phyloP scores from a whole-genome alignment of 2,329 filamentous ascomycete genomes.

The Aspergillus cejpii region DNA sequence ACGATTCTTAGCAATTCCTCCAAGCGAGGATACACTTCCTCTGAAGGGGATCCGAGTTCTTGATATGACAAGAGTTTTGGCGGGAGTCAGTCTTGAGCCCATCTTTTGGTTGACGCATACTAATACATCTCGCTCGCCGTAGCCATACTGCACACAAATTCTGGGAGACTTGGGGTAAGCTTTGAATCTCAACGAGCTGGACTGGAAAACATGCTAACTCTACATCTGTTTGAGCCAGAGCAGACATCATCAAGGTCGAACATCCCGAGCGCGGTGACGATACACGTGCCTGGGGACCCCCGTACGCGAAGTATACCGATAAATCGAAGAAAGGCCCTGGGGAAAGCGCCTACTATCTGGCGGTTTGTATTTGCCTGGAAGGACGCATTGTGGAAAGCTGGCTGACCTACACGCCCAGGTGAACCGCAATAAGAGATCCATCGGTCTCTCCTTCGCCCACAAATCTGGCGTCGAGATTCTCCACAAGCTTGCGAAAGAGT shows the following conservation, averaged over 20 bases:
- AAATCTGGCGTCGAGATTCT: constrained; percentile 76
- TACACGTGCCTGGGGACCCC: constrained; percentile 92
- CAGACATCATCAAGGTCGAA: constrained; percentile 95
- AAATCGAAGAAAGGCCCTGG: constrained; percentile 59
- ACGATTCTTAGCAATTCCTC: constrained; percentile 37
- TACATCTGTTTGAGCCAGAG: constrained; percentile 46
- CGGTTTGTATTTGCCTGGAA: constrained; percentile 49
- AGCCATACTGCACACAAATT: constrained; percentile 98
- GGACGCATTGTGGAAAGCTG: not conserved
- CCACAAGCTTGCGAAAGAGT: constrained; percentile 73
- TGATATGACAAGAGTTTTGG: constrained; percentile 93
- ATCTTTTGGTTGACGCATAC: constrained; percentile 4
- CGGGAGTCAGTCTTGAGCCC: constrained; percentile 60
- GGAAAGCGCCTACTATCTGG: constrained; percentile 90
- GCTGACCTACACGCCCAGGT: constrained; percentile 50
- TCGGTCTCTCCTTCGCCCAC: constrained; percentile 86
- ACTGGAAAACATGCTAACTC: not conserved
- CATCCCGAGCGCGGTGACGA: constrained; percentile 88
- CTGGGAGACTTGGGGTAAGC: constrained; percentile 90
- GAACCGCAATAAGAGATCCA: constrained; percentile 94
- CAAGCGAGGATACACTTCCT: constrained; percentile 52
- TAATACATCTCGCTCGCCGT: constrained; percentile 12
- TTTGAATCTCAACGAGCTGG: not conserved
- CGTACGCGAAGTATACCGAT: constrained; percentile 72
- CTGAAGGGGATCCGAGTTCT: constrained; percentile 81